Base-by-base conservation (phyloP, 352 stramenopile species). In the Pythium scleroteichum region DNA sequence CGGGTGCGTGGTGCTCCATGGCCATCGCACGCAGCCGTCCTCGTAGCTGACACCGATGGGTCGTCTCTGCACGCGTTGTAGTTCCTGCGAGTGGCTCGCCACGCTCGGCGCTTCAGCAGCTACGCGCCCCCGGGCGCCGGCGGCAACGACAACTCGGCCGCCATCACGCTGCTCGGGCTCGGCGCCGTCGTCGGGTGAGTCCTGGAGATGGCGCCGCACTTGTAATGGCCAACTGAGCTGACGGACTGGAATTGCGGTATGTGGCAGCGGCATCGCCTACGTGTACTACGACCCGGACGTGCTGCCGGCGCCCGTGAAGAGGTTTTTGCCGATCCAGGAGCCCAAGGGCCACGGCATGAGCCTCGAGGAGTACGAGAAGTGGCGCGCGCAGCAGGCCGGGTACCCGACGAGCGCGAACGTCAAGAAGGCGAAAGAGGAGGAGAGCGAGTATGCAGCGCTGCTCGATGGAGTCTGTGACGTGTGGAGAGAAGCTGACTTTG, bases 241-340 rank as follows among this genome's bases (percentile, higher is more conserved):
- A n/a, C n/a, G n/a, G n/a, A n/a, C n/a, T n/a, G n/a, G n/a, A n/a
- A n/a, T n/a, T n/a, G n/a, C n/a, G n/a, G n/a, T n/a, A n/a, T n/a
- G n/a, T 14, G 45, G 19, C 39, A 92, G 85, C 59, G 79, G 76
- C 19, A 66, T 92, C 47, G 78, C 75, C 26, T 95, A 95, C 57
- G 82, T 92, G 51, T 95, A 95, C 66, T 90, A 90, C 47, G 86
- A 95, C 56, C 86, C 86, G 22, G 86, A 95, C 48, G 84, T 95
- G 33, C 62, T 95, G 26, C 86, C 86, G 5, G 68, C 51, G 51
- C 70, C 80, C 29, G 70, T 95, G 55, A 91, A 91, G 69, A 85
- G 83, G 54, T 90, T 72, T 56, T 67, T 94, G 41, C 82, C 81
- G 45, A 95, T 95, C 60, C 79, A 95, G 55, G 84, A 92, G 44